Conservation (phyloP, 2,329 filamentous ascomycete genomes). For the Basipetospora chlamydospora region DNA sequence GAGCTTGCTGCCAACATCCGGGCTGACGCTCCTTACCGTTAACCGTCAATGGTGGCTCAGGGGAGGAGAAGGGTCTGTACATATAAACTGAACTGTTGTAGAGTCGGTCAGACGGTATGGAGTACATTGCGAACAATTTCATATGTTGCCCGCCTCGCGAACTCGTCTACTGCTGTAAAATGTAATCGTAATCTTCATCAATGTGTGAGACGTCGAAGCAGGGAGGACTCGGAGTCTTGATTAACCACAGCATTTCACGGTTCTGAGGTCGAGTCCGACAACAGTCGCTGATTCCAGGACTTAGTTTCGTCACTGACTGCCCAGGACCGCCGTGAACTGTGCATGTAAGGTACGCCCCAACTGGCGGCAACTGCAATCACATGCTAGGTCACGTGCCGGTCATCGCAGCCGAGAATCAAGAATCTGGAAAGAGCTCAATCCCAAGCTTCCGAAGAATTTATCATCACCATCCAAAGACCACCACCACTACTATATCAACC, state of each 20-base stretch:
- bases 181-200: too few species aligned
- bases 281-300: too few species aligned
- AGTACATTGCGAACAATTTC: too few species aligned
- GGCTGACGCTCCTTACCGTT: slow-evolving; percentile 86
- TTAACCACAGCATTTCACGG: too few species aligned
- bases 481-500: not conserved
- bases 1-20: slow-evolving; percentile 85
- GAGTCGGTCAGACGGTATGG: not conserved
- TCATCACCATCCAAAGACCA: slow-evolving; percentile 4
- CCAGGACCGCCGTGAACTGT: too few species aligned
- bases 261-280: too few species aligned
- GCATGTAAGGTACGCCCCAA: too few species aligned
- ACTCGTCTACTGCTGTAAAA: not conserved
- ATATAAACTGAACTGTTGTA: slow-evolving; percentile 3
- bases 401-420: not conserved
- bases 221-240: too few species aligned
- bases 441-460: slow-evolving; percentile 6
- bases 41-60: slow-evolving; percentile 16
- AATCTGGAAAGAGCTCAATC: slow-evolving; percentile 3
- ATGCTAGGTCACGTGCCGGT: not conserved
- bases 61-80: slow-evolving; percentile 1
- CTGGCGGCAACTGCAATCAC: too few species aligned
- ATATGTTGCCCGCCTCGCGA: not conserved
- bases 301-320: too few species aligned
- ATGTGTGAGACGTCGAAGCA: too few species aligned